Percentiles rank a stretch among this genome's conserved stretches.
Evolutionary conservation across 1,139 yeast species (phyloP).

Genomic region (Scheffersomyces segobiensis): DNA sequence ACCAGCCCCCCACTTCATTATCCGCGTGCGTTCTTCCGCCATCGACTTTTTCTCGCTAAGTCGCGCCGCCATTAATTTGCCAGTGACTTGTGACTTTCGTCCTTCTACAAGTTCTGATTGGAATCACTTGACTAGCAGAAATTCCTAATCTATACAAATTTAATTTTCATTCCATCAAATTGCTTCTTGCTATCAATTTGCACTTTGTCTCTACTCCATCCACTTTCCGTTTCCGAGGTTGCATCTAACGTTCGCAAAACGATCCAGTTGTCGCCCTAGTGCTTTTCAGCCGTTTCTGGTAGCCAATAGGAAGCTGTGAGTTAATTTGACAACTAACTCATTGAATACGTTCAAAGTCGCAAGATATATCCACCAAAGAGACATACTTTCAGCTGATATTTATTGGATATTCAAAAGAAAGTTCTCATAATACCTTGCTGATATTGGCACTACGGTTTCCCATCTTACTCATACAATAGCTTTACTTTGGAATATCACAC

Average conservation of each 20-base stretch:
- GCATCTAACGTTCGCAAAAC: not conserved
- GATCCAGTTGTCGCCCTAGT: not conserved
- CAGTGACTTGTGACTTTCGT: not conserved
- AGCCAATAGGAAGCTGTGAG: conserved; percentile 5
- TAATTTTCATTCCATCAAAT: not conserved
- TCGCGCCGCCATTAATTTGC: not conserved
- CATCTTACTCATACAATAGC: not conserved
- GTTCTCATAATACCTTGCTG: not conserved
- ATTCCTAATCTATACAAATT: not conserved
- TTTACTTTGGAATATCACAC: not conserved
- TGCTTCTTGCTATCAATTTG: not conserved
- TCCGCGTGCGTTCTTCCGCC: not conserved
- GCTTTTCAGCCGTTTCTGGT: not conserved
- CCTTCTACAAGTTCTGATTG: not conserved
- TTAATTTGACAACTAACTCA: conserved; percentile 1
- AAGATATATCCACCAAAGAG: not conserved
- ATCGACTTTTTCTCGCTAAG: not conserved
- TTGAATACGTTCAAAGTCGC: not conserved
- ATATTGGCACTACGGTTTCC: no score
- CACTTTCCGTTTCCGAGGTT: not conserved
- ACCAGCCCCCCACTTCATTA: not conserved
- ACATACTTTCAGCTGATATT: not conserved
- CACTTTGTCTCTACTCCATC: not conserved
- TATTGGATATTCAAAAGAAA: not conserved
- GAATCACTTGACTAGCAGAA: not conserved